phyloP scores from a whole-genome alignment of 2,329 filamentous ascomycete species.

The Hypoxylon rubiginosum region DNA sequence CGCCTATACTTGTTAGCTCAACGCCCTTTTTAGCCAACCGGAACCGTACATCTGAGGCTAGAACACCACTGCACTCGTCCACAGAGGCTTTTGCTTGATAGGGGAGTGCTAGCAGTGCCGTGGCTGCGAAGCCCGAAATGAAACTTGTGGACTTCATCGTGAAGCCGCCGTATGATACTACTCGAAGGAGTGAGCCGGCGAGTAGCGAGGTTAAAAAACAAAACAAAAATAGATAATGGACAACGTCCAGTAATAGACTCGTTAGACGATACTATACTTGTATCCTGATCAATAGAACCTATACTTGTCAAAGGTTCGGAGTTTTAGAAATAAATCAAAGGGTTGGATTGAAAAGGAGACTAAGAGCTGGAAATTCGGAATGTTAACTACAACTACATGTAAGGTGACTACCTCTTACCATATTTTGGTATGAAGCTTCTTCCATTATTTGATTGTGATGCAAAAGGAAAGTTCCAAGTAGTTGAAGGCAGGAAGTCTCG shows the following conservation, averaged over 20 bases:
- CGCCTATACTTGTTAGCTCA: conserved; percentile 20
- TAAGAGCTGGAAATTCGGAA: background rate
- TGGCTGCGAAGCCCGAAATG: conserved; percentile 1
- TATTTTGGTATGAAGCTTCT: background rate
- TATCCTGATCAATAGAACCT: conserved; percentile 7
- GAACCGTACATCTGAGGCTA: conserved; percentile 25
- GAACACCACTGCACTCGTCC: conserved; percentile 19
- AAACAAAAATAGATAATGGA: conserved; percentile 12
- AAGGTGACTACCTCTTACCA: no score
- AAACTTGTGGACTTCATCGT: conserved; percentile 12
- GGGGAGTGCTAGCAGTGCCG: conserved; percentile 6
- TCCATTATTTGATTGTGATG: background rate
- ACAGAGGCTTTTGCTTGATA: background rate
- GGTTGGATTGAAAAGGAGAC: conserved; percentile 2
- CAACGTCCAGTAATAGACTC: conserved; percentile 14
- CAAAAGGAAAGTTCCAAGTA: background rate
- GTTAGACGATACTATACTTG: conserved; percentile 13
- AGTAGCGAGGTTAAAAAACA: background rate
- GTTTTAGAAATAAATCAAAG: background rate
- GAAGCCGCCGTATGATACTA: conserved; percentile 1
- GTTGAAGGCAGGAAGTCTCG: no score
- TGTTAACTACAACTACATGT: background rate
- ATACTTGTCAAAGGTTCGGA: conserved; percentile 9
- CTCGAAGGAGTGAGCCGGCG: background rate
- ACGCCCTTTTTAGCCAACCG: background rate